Evolutionary conservation across 108 stramenopile species (phyloP), one percentile per base, ranked within the genome.

Genomic region (Cyclotella cryptica): DNA sequence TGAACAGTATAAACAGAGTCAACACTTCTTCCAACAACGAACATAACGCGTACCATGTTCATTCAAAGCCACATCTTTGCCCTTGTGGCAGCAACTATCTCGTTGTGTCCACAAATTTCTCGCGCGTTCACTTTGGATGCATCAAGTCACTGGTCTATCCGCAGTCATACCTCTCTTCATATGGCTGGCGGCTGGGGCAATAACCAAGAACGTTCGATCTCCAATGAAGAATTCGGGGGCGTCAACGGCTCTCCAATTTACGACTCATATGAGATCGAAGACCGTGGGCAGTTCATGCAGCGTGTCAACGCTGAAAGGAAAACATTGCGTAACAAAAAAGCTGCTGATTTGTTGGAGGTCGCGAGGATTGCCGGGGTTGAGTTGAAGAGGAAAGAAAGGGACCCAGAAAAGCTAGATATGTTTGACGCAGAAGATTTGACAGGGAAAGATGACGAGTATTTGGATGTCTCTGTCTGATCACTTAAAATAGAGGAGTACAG

Each of bases 171-270:
- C 60, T 18, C 43, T 5, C 49, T 68, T 6, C 17, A 1, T 12
- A 68, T 72, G 71, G 81, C 74, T 46, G 81, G 81, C 1, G 81
- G 81, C 18, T 81, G 81, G 81, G 80, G 80, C 24, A 81, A 81
- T 57, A 81, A 81, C 49, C 74, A 75, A 59, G 81, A 81, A 49
- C 62, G 81, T 58, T 47, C 70, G 29, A 63, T 81, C 53, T 24
- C 44, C 44, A 49, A 75, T 45, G 81, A 71, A 71, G 81, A 81
- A 66, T 66, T 81, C 22, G 81, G 81, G 30, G 81, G 81, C 51
- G 70, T 74, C 29, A 81, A 81, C 29, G 81, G 81, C 41, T 62
- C 81, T 22, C 80, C 81, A 15, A 81, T 81, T 30, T 81, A 81
- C 30, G 81, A 81, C n/a, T 55, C 81, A 1, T 81, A 81, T 53